Conservation (phyloP, 2,329 filamentous ascomycete genomes). For the Apiospora kogelbergensis region DNA sequence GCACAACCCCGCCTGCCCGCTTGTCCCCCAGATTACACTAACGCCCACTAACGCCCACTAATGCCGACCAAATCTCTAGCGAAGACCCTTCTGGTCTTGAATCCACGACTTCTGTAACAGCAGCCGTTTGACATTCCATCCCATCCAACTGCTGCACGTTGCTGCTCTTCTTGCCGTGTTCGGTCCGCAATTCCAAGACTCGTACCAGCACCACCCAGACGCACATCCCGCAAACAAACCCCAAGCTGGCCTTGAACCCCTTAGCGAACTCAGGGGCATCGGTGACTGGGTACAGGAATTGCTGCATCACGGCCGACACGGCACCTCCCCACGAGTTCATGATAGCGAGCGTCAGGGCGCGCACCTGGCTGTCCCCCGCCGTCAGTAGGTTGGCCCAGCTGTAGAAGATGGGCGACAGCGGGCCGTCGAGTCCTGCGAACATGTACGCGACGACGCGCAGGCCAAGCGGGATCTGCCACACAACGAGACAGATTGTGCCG, state of each 20-base stretch:
- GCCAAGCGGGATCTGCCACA: constrained; percentile 33
- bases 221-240: constrained; percentile 25
- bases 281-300: constrained; percentile 33
- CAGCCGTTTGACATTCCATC: not conserved
- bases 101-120: not conserved
- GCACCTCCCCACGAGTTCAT: constrained; percentile 36
- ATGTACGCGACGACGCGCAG: constrained; percentile 34
- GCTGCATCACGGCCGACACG: constrained; percentile 31
- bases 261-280: constrained; percentile 30
- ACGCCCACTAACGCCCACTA: not conserved
- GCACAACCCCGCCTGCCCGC: not conserved
- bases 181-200: constrained; percentile 16
- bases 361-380: constrained; percentile 32
- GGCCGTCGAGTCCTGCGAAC: constrained; percentile 35
- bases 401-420: constrained; percentile 35
- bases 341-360: constrained; percentile 33
- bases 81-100: not conserved
- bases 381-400: constrained; percentile 36
- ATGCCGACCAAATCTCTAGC: not conserved
- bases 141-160: not conserved
- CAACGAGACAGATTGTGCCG: constrained; percentile 30
- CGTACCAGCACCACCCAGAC: constrained; percentile 24
- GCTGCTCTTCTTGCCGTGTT: not conserved
- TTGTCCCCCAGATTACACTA: not conserved
- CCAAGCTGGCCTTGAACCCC: constrained; percentile 30